These are phyloP conservation scores for Suillus luteus DNA, from an alignment of 768 basidiomycete genomes.

Conservation along the genomic window DNA sequence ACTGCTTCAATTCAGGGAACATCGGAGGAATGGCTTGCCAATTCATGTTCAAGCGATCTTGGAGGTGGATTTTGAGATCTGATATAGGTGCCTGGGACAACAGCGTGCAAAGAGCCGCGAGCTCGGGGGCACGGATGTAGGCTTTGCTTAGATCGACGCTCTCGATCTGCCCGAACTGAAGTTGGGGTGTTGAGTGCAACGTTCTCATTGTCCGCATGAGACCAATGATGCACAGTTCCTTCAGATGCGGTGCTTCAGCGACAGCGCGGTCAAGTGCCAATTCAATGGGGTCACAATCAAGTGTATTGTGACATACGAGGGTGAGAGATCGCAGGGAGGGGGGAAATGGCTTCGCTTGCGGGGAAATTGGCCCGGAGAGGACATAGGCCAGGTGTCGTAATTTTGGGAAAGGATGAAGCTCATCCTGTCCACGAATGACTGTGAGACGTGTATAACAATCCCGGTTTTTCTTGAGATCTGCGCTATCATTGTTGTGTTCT, in stretches of 20 bases:
- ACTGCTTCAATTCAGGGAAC: conserved; percentile 7
- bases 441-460: conserved; percentile 8
- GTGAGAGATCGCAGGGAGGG: conserved; percentile 11
- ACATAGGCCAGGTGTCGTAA: conserved; percentile 5
- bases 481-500: not conserved
- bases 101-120: not conserved
- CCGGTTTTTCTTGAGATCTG: not conserved
- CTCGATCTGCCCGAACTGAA: conserved; percentile 1
- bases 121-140: conserved; percentile 3
- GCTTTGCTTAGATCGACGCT: conserved; percentile 9
- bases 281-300: conserved; percentile 7
- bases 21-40: conserved; percentile 5
- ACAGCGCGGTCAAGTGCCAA: conserved; percentile 1
- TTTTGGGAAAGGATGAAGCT: conserved; percentile 10
- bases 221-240: not conserved
- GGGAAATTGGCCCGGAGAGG: conserved; percentile 8
- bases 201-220: not conserved
- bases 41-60: conserved; percentile 6
- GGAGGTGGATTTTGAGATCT: conserved; percentile 8
- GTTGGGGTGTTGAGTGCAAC: not conserved
- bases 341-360: conserved; percentile 11
- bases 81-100: conserved; percentile 5
- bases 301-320: conserved; percentile 3
- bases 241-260: conserved; percentile 3
- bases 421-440: conserved; percentile 4